A percentile compares a stretch with the other conserved stretches of the same genome.
Conservation (phyloP, 371 early-diverging fungal species). For the Polyrhizophydium stewartii region DNA sequence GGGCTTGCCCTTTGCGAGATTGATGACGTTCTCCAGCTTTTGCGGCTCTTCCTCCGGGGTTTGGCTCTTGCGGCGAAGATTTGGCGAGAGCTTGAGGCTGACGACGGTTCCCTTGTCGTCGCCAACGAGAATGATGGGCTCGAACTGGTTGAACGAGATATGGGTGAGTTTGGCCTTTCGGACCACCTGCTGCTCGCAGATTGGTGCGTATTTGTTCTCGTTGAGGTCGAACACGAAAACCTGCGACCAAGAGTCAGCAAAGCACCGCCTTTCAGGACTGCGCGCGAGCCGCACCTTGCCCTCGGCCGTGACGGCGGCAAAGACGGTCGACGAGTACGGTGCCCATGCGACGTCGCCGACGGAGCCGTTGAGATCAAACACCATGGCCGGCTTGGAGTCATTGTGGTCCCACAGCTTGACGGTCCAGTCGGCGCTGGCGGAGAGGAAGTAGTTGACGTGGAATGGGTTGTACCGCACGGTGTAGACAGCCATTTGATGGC, state of each 20-base stretch:
- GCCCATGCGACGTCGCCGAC: constrained; percentile 59
- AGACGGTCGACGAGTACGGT: constrained; percentile 53
- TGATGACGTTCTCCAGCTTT: constrained; percentile 22
- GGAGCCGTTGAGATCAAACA: constrained; percentile 46
- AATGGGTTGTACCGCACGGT: constrained; percentile 51
- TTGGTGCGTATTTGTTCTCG: constrained; percentile 52
- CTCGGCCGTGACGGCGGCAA: constrained; percentile 52
- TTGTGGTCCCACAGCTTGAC: constrained; percentile 58
- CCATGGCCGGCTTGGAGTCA: constrained; percentile 38
- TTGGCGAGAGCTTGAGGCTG: constrained; percentile 47
- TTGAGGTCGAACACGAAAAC: constrained; percentile 50
- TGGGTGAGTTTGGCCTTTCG: constrained; percentile 53
- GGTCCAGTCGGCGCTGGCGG: constrained; percentile 55
- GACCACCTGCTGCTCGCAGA: constrained; percentile 54
- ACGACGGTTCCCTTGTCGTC: constrained; percentile 48
- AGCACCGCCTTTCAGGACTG: no score
- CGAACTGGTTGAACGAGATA: constrained; percentile 49
- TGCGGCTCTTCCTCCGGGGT: constrained; percentile 17
- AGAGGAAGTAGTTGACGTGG: constrained; percentile 42
- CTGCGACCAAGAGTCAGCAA: constrained; percentile 9
- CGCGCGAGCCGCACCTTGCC: constrained; percentile 37
- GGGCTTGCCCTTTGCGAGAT: constrained; percentile 5
- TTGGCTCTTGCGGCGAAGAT: constrained; percentile 29
- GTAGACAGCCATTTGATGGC: constrained; percentile 56
- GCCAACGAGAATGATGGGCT: constrained; percentile 52